A percentile compares a stretch with the other conserved stretches of the same genome.
phyloP scores from a whole-genome alignment of 2,329 filamentous ascomycete genomes.

The Chaetomium strumarium region DNA sequence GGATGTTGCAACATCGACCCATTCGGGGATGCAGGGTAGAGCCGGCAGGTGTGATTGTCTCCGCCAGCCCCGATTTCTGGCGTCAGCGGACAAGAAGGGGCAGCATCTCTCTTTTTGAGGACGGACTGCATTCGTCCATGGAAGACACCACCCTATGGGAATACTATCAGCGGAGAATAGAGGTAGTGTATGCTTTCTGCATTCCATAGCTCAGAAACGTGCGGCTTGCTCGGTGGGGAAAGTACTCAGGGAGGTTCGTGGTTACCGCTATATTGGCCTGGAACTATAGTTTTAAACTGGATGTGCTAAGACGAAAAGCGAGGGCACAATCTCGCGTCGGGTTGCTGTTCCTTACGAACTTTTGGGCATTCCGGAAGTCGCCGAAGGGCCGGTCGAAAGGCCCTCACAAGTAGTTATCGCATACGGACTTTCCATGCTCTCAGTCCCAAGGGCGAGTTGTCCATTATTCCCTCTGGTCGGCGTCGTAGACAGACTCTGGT shows the following conservation, averaged over 20 bases:
- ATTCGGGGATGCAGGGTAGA: constrained; percentile 14
- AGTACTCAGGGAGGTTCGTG: constrained; percentile 23
- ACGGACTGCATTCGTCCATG: not conserved
- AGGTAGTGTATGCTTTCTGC: not conserved
- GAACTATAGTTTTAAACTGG: constrained; percentile 34
- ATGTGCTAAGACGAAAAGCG: constrained; percentile 27
- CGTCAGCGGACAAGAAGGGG: not conserved
- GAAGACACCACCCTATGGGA: too few relatives aligned
- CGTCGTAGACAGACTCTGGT: not conserved
- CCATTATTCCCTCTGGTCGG: not conserved
- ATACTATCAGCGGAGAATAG: not conserved
- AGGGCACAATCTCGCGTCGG: constrained; percentile 34
- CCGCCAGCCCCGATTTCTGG: constrained; percentile 8
- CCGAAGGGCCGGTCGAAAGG: constrained; percentile 11
- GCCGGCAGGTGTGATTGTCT: constrained; percentile 16
- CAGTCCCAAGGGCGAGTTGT: not conserved
- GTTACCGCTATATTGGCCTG: constrained; percentile 31
- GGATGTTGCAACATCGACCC: constrained; percentile 13
- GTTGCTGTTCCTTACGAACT: constrained; percentile 25
- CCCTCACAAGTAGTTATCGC: too few relatives aligned
- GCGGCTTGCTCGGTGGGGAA: constrained; percentile 10
- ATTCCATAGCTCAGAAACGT: not conserved
- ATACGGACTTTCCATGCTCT: not conserved
- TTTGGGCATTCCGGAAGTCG: not conserved
- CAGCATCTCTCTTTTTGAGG: not conserved